phyloP scores from a whole-genome alignment of 1,284 basidiomycete genomes.

The Sparassis latifolia region DNA sequence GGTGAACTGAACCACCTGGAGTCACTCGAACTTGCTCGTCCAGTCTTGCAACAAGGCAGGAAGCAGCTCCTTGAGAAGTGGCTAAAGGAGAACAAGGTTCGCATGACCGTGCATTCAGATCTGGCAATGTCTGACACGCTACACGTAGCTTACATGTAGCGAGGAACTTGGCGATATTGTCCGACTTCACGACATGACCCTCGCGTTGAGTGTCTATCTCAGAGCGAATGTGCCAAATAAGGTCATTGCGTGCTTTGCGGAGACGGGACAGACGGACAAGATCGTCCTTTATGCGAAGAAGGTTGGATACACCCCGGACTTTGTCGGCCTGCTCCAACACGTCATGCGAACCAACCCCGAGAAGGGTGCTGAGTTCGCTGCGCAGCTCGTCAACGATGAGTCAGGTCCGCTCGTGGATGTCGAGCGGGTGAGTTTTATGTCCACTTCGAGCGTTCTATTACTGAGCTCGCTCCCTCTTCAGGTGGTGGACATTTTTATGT shows the following conservation, averaged over 20 bases:
- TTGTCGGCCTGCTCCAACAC: slow-evolving; percentile 92
- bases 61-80: slow-evolving; percentile 99
- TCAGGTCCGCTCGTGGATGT: slow-evolving; percentile 89
- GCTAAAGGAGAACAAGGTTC: slow-evolving; percentile 98
- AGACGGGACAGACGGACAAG: slow-evolving; percentile 98
- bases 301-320: slow-evolving; percentile 93
- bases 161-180: slow-evolving; percentile 99
- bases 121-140: too few species aligned
- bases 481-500: slow-evolving; percentile 99
- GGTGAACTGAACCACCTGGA: slow-evolving; percentile 97
- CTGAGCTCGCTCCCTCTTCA: slow-evolving; percentile 20
- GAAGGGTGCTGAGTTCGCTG: slow-evolving; percentile 97
- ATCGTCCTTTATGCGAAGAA: slow-evolving; percentile 98
- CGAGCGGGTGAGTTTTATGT: slow-evolving; percentile 62
- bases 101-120: not conserved
- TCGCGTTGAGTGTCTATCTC: slow-evolving; percentile 98
- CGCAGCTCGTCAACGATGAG: slow-evolving; percentile 94
- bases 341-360: slow-evolving; percentile 96
- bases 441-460: slow-evolving; percentile 1
- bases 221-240: slow-evolving; percentile 99
- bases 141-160: slow-evolving; percentile 83
- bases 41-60: slow-evolving; percentile 93
- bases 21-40: slow-evolving; percentile 93
- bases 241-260: slow-evolving; percentile 98
- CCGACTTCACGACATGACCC: slow-evolving; percentile 92